Base-by-base conservation (phyloP, 495 filamentous ascomycete genomes). In the Elaphomyces granulatus region DNA sequence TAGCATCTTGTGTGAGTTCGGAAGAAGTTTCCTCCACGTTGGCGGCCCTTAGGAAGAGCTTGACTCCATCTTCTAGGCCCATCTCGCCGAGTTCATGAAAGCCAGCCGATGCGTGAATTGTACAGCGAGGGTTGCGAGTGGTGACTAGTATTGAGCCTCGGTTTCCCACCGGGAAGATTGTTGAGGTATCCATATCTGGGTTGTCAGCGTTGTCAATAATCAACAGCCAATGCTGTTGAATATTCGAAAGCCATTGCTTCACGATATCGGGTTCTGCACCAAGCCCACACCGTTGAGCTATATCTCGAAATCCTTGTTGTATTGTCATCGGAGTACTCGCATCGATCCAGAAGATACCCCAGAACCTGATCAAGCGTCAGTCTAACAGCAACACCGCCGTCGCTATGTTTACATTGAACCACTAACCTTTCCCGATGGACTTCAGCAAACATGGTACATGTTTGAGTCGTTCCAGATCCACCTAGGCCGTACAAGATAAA, bases 151-250 rank as follows among this genome's bases (percentile, higher is more conserved):
- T 49, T 14, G 48, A 38, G 15, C 64, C 66, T 23, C 45, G 36
- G 2, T 35, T 40, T 4, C 59, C 50, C n/a, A 36, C 19, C 0
- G 67, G 64, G 38, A 69, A 54, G 45, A 52, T 60, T 30, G 44
- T 37, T 4, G 47, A 44, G 9, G 64, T 19, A 17, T 57, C 48
- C 2, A 64, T 23, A 0, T 46, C 39, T 7, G 54, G 55, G 47
- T 68, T 58, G 42, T 71, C 65, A 2, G 65, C 66, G 38, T 70
- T 68, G 46, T 68, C 67, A 19, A 71, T 45, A 28, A 71, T 56
- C 15, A 70, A 41, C 7, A 68, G 51, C 67, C 66, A 70, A 14
- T 48, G 48, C 8, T 55, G 34, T 8, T 43, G 20, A 7, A 40
- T 40, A 20, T 47, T 55, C 4, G 60, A 49, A 2, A 67, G 51